Evolutionary conservation across 345 rosid genomes (phyloP).

Genomic region (Cardamine occulta): DNA sequence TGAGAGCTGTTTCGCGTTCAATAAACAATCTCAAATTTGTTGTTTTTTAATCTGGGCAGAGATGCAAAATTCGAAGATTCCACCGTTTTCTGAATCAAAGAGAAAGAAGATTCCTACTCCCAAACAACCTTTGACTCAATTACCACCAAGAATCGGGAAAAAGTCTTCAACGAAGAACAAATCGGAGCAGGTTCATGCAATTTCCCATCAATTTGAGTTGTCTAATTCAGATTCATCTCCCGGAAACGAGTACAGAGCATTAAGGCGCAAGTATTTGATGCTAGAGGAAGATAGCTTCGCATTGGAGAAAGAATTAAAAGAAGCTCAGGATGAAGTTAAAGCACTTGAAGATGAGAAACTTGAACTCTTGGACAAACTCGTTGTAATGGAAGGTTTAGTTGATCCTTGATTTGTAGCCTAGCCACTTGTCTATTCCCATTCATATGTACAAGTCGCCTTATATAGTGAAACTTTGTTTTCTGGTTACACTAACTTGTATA

Average conservation of each 20-base stretch:
- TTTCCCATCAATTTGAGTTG: conserved; percentile 61
- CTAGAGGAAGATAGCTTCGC: conserved; percentile 77
- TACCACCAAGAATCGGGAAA: conserved; percentile 44
- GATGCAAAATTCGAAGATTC: conserved; percentile 64
- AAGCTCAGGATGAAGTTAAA: conserved; percentile 65
- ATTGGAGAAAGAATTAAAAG: conserved; percentile 66
- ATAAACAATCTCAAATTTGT: background rate
- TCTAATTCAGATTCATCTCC: conserved; percentile 68
- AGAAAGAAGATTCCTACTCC: conserved; percentile 53
- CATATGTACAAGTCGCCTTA: conserved; percentile 33
- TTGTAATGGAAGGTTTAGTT: conserved; percentile 88
- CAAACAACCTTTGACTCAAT: conserved; percentile 47
- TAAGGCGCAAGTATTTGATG: conserved; percentile 73
- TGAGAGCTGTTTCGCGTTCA: background rate
- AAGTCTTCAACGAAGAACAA: conserved; percentile 53
- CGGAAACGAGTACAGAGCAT: conserved; percentile 66
- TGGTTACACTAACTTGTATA: background rate
- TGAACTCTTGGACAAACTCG: conserved; percentile 79
- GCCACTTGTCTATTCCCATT: background rate
- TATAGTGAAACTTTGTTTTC: conserved; percentile 14
- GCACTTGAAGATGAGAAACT: conserved; percentile 78
- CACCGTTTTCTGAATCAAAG: conserved; percentile 48
- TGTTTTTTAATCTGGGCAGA: conserved; percentile 22
- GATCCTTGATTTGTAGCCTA: conserved; percentile 50
- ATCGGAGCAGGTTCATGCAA: conserved; percentile 52